Evolutionary conservation across 2,329 filamentous ascomycete genomes (phyloP), one percentile per base, ranked within the genome.

Genomic region (Apiospora marii): DNA sequence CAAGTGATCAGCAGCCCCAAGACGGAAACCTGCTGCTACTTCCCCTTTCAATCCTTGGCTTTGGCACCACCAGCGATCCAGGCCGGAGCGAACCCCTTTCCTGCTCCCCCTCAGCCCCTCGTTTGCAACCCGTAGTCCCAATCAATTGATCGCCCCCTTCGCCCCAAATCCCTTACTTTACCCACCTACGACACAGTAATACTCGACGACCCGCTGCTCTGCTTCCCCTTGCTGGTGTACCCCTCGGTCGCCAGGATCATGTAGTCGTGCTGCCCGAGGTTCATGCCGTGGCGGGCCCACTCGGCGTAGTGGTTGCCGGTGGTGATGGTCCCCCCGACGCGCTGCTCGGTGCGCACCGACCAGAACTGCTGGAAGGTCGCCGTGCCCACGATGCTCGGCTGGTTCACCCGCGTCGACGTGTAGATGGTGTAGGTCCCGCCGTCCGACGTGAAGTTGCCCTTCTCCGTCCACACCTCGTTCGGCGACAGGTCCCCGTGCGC

Each of bases 331-430:
- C 87, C 87, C 71, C 83, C 81, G 41, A 58, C 30, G 48, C 48
- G 46, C 48, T 58, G 30, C 27, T 51, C 48, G 4, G 67, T 34
- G 13, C 48, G 37, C 6, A 48, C 48, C 37, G 68, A 53, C 84
- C 85, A 89, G 78, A 85, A 90, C 81, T 89, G 87, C 78, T 84
- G 82, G 78, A 89, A 90, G 51, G 87, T 89, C 24, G 81, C 75
- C 14, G 86, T 88, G 67, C 87, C 88, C n/a, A 86, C 81, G 75
- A 90, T 89, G 1, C 84, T 86, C 0, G 87, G 87, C 76, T 86
- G 84, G 78, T 88, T 86, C 70, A 82, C 82, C 48, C 87, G 86
- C 0, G 84, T 86, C 68, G 82, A 85, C 67, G 82, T 81, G 78
- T 84, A 88, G 67, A 90, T 84, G 70, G 88, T 83, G 79, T 90